Base-by-base conservation (phyloP, 495 filamentous ascomycete genomes). In the Penicillium mononematosum region DNA sequence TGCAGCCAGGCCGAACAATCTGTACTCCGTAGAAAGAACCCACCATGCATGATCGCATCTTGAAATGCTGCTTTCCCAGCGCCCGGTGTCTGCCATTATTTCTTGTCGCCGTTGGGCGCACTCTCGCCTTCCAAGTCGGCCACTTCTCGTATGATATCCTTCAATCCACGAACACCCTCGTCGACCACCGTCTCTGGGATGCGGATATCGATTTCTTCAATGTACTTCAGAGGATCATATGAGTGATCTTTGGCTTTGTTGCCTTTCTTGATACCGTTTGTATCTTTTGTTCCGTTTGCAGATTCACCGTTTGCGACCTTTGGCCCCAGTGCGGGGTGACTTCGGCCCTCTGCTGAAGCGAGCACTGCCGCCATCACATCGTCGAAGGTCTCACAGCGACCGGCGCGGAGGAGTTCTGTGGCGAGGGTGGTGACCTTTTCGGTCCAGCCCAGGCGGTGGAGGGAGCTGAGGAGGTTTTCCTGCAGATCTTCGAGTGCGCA, bases 111-210 rank as follows among this genome's bases (percentile, higher is more conserved):
- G 19, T 72, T 74, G n/a, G 53, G 49, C 34, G 55, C 49, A 45
- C 55, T 66, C 52, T 80, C 75, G 27, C 75, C 78, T 34, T 79
- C 74, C 36, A 81, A 61, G 10, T 78, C 70, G 27, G 78, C 74
- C 56, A 82, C 74, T 51, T 80, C 78, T 32, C 78, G 67, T 47
- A 82, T 53, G 3, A 78, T 72, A 16, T 80, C 78, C 51, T 79
- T 78, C 41, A 82, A 64, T 5, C 75, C 73, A 4, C 70, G 59
- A 2, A 77, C 73, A 5, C 76, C 76, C 56, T 78, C 75, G n/a
- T 75, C 74, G 24, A 78, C 76, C 14, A 77, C 71, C 8, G 61
- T 56, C 36, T 70, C 60, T 1, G 76, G 76, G 34, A 78, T 75
- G 25, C 75, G 66, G 56, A 78, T 70, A 58, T 78, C 71, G 32